A percentile compares a stretch with the other conserved stretches of the same genome.
Conservation (phyloP, 1,284 basidiomycete genomes). For the Trichosporon sp. region DNA sequence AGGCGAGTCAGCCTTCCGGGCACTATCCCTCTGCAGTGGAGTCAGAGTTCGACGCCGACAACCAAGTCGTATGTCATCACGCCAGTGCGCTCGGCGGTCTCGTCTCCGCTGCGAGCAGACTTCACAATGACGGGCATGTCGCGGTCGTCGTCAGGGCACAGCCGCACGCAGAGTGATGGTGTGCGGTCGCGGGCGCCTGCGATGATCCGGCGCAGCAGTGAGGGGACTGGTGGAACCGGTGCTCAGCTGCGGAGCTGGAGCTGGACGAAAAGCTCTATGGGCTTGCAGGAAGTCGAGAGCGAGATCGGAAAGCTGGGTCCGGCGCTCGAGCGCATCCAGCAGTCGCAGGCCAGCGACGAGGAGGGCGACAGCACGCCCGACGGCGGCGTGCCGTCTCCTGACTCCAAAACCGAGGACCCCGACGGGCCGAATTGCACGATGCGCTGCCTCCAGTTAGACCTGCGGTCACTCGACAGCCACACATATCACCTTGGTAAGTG, state of each 20-base stretch:
- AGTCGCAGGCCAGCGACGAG: not conserved
- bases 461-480: constrained; percentile 19
- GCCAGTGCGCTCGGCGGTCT: not conserved
- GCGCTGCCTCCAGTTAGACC: constrained; percentile 44
- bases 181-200: not conserved
- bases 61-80: not conserved
- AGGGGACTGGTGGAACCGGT: constrained; percentile 1
- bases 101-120: not conserved
- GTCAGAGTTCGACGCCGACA: constrained; percentile 2
- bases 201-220: constrained; percentile 8
- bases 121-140: constrained; percentile 1
- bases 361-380: not conserved
- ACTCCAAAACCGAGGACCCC: not conserved
- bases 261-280: not conserved
- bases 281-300: not conserved
- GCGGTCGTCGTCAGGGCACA: constrained; percentile 1
- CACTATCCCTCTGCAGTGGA: not conserved
- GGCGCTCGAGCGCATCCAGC: not conserved
- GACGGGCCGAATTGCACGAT: constrained; percentile 16
- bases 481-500: constrained; percentile 12
- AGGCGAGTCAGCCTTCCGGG: not conserved
- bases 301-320: not conserved
- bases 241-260: not conserved
- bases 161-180: not conserved
- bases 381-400: not conserved